Percentiles rank a stretch among this genome's conserved stretches.
Conservation (phyloP, 768 basidiomycete genomes). For the Trametes elegans region DNA sequence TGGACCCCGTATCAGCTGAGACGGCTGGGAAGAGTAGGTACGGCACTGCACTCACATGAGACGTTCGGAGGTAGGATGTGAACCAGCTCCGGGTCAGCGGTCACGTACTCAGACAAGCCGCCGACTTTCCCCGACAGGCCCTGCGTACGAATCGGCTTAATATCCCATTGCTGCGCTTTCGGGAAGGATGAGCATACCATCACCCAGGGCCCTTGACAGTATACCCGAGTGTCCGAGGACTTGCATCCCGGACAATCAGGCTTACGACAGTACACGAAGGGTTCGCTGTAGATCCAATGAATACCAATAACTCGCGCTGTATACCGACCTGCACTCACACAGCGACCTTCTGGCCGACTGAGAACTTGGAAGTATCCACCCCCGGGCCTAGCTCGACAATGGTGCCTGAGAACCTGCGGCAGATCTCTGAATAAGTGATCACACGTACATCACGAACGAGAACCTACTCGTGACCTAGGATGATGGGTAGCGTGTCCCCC, state of each 20-base stretch:
- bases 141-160: conserved; percentile 20
- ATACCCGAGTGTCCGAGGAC: background rate
- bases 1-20: conserved; percentile 15
- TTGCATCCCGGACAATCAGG: conserved; percentile 36
- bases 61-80: conserved; percentile 39
- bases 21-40: background rate
- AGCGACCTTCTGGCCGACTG: conserved; percentile 18
- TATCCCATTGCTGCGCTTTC: too few relatives aligned
- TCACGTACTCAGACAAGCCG: conserved; percentile 44
- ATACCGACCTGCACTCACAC: conserved; percentile 16
- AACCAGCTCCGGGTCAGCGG: conserved; percentile 33
- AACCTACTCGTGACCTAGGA: conserved; percentile 45
- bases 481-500: conserved; percentile 39
- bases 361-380: conserved; percentile 15
- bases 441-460: background rate
- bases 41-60: conserved; percentile 31
- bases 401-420: conserved; percentile 24
- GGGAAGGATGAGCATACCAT: conserved; percentile 30
- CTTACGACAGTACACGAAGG: conserved; percentile 40
- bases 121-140: conserved; percentile 40
- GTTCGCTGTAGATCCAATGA: conserved; percentile 35
- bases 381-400: conserved; percentile 20
- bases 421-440: background rate
- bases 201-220: conserved; percentile 24
- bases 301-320: background rate